A percentile compares a stretch with the other conserved stretches of the same genome.
phyloP scores from a whole-genome alignment of 768 basidiomycete genomes.

The Naganishia vishniacii region DNA sequence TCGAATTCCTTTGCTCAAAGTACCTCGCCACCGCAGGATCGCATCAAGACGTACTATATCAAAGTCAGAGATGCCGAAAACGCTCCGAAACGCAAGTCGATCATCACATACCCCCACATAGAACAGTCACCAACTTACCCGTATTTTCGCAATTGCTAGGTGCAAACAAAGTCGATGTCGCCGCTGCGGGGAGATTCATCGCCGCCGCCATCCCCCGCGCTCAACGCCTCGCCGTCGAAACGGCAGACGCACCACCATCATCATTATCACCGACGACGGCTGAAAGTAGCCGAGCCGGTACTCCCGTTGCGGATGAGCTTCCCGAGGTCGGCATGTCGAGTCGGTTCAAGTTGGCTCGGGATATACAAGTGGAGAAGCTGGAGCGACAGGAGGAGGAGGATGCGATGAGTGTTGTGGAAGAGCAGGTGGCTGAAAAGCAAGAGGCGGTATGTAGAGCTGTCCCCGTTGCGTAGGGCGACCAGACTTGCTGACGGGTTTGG shows the following conservation, averaged over 20 bases:
- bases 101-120: background rate
- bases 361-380: background rate
- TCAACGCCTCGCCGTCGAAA: constrained; percentile 29
- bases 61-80: constrained; percentile 43
- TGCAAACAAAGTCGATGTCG: constrained; percentile 32
- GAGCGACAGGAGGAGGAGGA: background rate
- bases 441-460: background rate
- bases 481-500: too few relatives aligned
- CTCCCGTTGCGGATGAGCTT: background rate
- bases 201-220: constrained; percentile 33
- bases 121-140: background rate
- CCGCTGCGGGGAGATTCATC: constrained; percentile 43
- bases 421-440: background rate
- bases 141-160: constrained; percentile 12
- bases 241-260: background rate
- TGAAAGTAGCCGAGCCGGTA: background rate
- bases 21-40: constrained; percentile 30
- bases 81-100: constrained; percentile 39
- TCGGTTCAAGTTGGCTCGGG: constrained; percentile 22
- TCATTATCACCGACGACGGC: too few relatives aligned
- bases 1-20: too few relatives aligned
- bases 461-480: too few relatives aligned
- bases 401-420: background rate
- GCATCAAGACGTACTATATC: constrained; percentile 44
- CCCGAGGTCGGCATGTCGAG: constrained; percentile 9